Evolutionary conservation across 2,329 filamentous ascomycete genomes (phyloP).

Genomic region (Paraphaeosphaeria sporulosa): DNA sequence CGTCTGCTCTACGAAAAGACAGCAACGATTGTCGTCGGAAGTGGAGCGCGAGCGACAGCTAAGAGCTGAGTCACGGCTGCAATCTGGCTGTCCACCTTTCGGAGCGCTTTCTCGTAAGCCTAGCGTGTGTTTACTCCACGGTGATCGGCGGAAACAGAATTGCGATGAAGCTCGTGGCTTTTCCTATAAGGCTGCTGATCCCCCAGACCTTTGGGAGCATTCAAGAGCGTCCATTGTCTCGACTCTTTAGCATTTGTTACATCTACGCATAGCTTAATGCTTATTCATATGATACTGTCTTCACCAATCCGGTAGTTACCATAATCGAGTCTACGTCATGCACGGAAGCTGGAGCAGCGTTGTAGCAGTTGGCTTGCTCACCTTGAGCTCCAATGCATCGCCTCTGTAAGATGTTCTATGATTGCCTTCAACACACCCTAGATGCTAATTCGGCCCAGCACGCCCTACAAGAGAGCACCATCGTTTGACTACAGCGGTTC

Average conservation of each 20-base stretch:
- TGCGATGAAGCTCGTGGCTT: slow-evolving; percentile 15
- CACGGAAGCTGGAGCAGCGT: slow-evolving; percentile 33
- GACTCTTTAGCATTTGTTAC: slow-evolving; percentile 18
- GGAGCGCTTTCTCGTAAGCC: slow-evolving; percentile 6
- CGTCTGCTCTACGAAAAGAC: slow-evolving; percentile 13
- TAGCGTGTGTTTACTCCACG: slow-evolving; percentile 24
- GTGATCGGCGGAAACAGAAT: slow-evolving; percentile 24
- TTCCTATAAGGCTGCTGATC: slow-evolving; percentile 24
- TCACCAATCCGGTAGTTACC: slow-evolving; percentile 17
- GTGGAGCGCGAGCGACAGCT: slow-evolving; percentile 14
- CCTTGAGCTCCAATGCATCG: slow-evolving; percentile 39
- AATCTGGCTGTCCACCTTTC: slow-evolving; percentile 30
- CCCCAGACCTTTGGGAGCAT: slow-evolving; percentile 14
- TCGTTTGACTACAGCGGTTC: slow-evolving; percentile 62
- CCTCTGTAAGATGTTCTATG: slow-evolving; percentile 33
- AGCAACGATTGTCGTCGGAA: slow-evolving; percentile 30
- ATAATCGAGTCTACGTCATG: slow-evolving; percentile 29
- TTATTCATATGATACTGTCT: slow-evolving; percentile 21
- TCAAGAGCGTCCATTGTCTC: slow-evolving; percentile 13
- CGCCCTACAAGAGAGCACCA: slow-evolving; percentile 39
- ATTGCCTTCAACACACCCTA: not conserved
- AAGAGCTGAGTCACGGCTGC: slow-evolving; percentile 24
- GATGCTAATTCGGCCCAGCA: slow-evolving; percentile 22
- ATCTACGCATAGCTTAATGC: slow-evolving; percentile 13
- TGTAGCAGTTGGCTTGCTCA: slow-evolving; percentile 40